Base-by-base conservation (phyloP, 1,284 basidiomycete species). In the Apiotrichum gracile region DNA sequence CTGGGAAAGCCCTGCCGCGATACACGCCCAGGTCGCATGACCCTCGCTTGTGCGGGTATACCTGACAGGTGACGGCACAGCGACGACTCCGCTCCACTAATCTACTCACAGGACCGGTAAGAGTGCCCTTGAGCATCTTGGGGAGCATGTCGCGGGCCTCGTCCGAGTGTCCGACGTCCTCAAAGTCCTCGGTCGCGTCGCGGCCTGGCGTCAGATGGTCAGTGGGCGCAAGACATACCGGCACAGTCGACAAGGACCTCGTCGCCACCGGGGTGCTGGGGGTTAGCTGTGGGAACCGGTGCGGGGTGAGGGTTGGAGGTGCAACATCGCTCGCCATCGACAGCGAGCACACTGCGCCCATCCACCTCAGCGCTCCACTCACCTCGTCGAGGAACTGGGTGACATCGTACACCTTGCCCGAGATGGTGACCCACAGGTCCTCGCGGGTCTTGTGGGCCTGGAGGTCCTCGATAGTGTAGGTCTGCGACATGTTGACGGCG, bases 111-210 rank as follows among this genome's bases (percentile, higher is more conserved):
- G 66, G 79, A 64, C 84, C 79, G 69, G 88, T 85, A 61, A 93
- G 88, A 10, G 87, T 82, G 47, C 90, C 91, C 47, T 92, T 78
- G 49, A 82, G 75, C 83, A 93, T 80, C 66, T 76, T 82, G 57
- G 83, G 82, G 53, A 99, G 81, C 60, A 96, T 82, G n/a, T 80
- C 85, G 55, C 94, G 85, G 17, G 94, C 96, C 76, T 98, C 96
- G 69, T 98, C 96, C 17, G 93, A 97, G 82, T 98, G 94, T 41
- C 96, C 94, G 45, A 98, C 93, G 74, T 98, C 96, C 78, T 98
- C 96, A 69, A 98, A 99, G 13, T 94, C 91, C 74, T 98, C 96
- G 40, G 94, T 96, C 26, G 91, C 92, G 75, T 98, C 93, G 72
- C 87, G 85, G 66, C 86, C 72, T 69, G 60, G 22, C 14, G n/a